Conservation (phyloP, 2,329 filamentous ascomycete genomes). For the Phyllosticta paracitricarpa region DNA sequence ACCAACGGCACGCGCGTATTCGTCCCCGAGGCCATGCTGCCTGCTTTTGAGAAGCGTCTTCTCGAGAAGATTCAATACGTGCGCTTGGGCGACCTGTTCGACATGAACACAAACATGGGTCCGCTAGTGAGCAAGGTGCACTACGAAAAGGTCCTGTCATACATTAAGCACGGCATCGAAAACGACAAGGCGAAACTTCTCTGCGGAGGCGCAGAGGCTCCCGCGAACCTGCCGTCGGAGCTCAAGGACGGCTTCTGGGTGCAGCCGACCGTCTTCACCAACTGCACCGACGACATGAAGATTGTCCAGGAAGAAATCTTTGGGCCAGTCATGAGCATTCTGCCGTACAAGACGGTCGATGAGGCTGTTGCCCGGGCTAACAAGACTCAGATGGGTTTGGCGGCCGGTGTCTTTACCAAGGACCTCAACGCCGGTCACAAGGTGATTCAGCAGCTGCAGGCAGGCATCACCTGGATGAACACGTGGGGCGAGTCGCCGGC, state of each 20-base stretch:
- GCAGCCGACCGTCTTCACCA: slow-evolving; percentile 71
- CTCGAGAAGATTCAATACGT: slow-evolving; percentile 60
- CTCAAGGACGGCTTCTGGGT: slow-evolving; percentile 69
- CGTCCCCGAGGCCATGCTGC: slow-evolving; percentile 56
- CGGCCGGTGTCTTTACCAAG: slow-evolving; percentile 72
- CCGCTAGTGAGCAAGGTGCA: slow-evolving; percentile 69
- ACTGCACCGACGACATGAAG: slow-evolving; percentile 74
- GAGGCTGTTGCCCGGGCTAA: slow-evolving; percentile 67
- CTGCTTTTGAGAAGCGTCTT: slow-evolving; percentile 57
- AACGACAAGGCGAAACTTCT: slow-evolving; percentile 64
- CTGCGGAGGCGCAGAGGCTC: slow-evolving; percentile 55
- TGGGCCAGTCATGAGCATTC: slow-evolving; percentile 74
- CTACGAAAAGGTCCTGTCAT: slow-evolving; percentile 65
- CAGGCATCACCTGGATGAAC: slow-evolving; percentile 87
- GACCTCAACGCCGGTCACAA: slow-evolving; percentile 65
- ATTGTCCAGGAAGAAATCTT: slow-evolving; percentile 81
- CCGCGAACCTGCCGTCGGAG: slow-evolving; percentile 35
- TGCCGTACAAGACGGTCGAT: slow-evolving; percentile 61
- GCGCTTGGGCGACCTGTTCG: slow-evolving; percentile 63
- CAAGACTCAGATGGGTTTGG: slow-evolving; percentile 65
- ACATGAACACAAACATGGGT: slow-evolving; percentile 68
- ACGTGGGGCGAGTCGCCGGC: slow-evolving; percentile 88
- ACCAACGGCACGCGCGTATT: slow-evolving; percentile 89
- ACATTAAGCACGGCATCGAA: slow-evolving; percentile 66
- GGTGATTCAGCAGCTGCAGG: slow-evolving; percentile 61